Percentiles rank a stretch among this genome's conserved stretches.
These are phyloP conservation scores for Xylaria sp. DNA, from an alignment of 2,329 filamentous ascomycete genomes.

Conservation along the genomic window DNA sequence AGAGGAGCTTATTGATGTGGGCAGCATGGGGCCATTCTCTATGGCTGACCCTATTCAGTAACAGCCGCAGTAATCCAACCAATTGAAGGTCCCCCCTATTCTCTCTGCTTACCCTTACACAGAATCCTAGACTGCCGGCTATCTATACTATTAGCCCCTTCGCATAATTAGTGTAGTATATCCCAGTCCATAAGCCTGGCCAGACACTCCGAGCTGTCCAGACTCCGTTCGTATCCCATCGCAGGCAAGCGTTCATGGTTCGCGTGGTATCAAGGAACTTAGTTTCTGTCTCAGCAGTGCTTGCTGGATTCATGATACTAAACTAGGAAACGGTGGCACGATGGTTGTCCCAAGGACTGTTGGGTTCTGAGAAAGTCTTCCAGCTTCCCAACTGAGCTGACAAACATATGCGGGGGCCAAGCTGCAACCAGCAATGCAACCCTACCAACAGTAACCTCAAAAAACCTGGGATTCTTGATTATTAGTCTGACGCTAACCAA, in stretches of 20 bases:
- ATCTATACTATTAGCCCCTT: slow-evolving; percentile 4
- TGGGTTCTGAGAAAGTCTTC: background rate
- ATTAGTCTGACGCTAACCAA: slow-evolving; percentile 17
- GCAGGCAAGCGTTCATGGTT: background rate
- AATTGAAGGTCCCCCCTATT: slow-evolving; percentile 12
- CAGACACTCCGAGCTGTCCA: background rate
- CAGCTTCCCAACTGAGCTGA: slow-evolving; percentile 19
- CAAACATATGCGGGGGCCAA: slow-evolving; percentile 26
- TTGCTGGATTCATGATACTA: background rate
- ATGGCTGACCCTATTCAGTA: slow-evolving; percentile 20
- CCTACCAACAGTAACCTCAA: slow-evolving; percentile 15
- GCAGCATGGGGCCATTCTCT: slow-evolving; percentile 21
- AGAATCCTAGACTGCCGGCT: background rate
- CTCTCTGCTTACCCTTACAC: slow-evolving; percentile 8
- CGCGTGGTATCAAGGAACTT: slow-evolving; percentile 12
- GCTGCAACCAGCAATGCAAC: slow-evolving; percentile 13
- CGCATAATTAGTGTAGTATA: background rate
- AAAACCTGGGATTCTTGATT: slow-evolving; percentile 11
- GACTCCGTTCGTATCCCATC: background rate
- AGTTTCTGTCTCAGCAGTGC: slow-evolving; percentile 20
- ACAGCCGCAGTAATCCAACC: slow-evolving; percentile 8
- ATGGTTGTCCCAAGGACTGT: slow-evolving; percentile 12
- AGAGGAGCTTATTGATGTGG: slow-evolving; percentile 5
- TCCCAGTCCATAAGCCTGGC: slow-evolving; percentile 1
- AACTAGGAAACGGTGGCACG: slow-evolving; percentile 7